phyloP scores from a whole-genome alignment of 2,329 filamentous ascomycete genomes.

The Pseudogymnoascus sp. region DNA sequence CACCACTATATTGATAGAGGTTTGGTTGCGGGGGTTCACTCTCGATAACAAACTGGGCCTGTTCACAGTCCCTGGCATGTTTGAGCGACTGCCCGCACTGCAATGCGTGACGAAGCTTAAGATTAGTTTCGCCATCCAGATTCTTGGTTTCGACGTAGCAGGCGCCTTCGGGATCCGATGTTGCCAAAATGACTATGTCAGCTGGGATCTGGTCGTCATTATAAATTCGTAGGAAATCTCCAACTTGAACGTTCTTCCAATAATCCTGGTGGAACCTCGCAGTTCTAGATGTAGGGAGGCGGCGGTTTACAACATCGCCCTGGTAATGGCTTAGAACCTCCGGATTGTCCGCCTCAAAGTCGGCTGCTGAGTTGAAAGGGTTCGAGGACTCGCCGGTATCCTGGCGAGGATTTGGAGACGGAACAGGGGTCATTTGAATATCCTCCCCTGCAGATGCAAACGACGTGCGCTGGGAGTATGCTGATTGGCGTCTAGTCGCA shows the following conservation, averaged over 20 bases:
- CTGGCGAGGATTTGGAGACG: conserved; percentile 60
- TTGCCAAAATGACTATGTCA: conserved; percentile 85
- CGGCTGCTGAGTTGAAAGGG: conserved; percentile 18
- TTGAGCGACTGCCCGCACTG: conserved; percentile 75
- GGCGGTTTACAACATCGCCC: conserved; percentile 59
- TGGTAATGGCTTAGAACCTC: conserved; percentile 56
- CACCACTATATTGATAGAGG: conserved; percentile 88
- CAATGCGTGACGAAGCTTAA: conserved; percentile 88
- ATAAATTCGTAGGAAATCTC: conserved; percentile 93
- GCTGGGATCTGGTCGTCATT: conserved; percentile 94
- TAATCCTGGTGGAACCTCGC: conserved; percentile 85
- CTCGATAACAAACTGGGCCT: conserved; percentile 77
- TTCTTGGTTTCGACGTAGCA: conserved; percentile 99
- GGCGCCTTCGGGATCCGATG: conserved; percentile 85
- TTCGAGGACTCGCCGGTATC: conserved; percentile 27
- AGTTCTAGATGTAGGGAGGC: conserved; percentile 54
- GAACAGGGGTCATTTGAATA: conserved; percentile 94
- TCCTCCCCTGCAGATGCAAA: conserved; percentile 54
- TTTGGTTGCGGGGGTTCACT: conserved; percentile 90
- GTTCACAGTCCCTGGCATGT: conserved; percentile 88
- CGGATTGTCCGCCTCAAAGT: conserved; percentile 25
- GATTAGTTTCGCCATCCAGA: conserved; percentile 91
- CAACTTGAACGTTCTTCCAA: conserved; percentile 93
- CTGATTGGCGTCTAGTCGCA: conserved; percentile 40
- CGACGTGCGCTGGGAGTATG: conserved; percentile 33